Percentiles rank a stretch among this genome's conserved stretches.
Evolutionary conservation across 371 early-diverging fungal species (phyloP).

Genomic region (Mucor circinelloides): DNA sequence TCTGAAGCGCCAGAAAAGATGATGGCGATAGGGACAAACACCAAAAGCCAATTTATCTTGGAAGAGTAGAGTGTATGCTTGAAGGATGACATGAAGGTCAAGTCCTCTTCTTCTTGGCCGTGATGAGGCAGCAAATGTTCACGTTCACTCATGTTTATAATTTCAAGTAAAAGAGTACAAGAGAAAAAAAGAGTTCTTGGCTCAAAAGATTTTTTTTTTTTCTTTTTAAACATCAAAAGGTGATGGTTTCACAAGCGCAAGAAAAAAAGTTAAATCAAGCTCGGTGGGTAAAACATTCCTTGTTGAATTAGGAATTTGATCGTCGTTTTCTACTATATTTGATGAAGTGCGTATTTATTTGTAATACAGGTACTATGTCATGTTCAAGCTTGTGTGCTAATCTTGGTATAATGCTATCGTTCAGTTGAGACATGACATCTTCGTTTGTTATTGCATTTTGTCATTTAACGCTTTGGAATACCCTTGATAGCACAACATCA

Average conservation of each 20-base stretch:
- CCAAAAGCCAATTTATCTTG: conserved; percentile 65
- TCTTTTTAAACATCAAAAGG: not conserved
- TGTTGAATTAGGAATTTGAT: not conserved
- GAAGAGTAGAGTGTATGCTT: conserved; percentile 41
- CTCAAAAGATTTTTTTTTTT: not conserved
- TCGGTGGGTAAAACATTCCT: not conserved
- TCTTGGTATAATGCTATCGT: no score
- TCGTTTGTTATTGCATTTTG: no score
- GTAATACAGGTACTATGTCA: no score
- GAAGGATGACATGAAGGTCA: conserved; percentile 42
- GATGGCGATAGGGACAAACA: conserved; percentile 87
- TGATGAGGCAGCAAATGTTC: conserved; percentile 29
- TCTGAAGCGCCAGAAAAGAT: conserved; percentile 41
- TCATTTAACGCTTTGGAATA: no score
- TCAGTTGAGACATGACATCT: no score
- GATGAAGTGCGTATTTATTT: not conserved
- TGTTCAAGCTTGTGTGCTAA: no score
- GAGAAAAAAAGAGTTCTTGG: conserved; percentile 1
- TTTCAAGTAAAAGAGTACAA: not conserved
- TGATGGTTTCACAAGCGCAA: not conserved
- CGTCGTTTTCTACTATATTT: not conserved
- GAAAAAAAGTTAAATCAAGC: not conserved
- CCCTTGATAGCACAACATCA: no score
- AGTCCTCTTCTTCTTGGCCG: conserved; percentile 6
- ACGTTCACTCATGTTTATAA: conserved; percentile 32